These are phyloP conservation scores for Xylaria sp. DNA, from an alignment of 2,329 filamentous ascomycete genomes.

Conservation along the genomic window DNA sequence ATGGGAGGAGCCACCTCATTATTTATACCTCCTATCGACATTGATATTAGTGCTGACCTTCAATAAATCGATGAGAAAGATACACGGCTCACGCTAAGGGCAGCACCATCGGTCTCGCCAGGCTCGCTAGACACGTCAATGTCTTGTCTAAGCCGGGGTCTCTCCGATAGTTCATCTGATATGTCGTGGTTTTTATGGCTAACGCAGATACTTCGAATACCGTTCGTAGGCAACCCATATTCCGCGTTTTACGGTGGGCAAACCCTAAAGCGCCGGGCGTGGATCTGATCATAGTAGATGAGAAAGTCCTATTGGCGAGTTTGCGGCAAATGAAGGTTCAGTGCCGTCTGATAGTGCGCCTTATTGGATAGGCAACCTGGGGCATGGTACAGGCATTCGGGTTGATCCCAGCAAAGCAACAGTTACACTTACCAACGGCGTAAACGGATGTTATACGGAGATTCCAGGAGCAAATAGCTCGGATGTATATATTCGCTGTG, in stretches of 20 bases:
- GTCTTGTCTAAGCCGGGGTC: neutral
- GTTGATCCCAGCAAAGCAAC: neutral
- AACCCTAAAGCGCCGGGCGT: neutral
- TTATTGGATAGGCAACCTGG: neutral
- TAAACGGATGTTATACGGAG: neutral
- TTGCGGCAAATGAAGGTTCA: neutral
- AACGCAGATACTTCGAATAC: neutral
- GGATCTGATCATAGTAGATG: conserved; percentile 1
- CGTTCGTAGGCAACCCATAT: neutral
- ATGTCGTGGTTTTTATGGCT: conserved; percentile 4
- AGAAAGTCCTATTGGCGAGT: neutral
- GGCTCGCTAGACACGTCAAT: neutral
- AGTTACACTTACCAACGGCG: neutral
- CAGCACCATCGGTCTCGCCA: neutral
- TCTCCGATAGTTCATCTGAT: neutral
- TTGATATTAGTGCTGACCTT: neutral
- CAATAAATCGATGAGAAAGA: neutral
- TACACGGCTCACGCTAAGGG: neutral
- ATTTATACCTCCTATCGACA: conserved; percentile 10
- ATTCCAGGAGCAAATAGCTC: neutral
- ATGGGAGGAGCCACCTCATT: conserved; percentile 7
- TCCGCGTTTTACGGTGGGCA: conserved; percentile 5
- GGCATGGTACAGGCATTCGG: neutral
- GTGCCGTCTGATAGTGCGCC: neutral
- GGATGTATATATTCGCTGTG: conserved; percentile 42